Conservation (phyloP, 1,139 yeast species). For the Yamadazyma triangularis region DNA sequence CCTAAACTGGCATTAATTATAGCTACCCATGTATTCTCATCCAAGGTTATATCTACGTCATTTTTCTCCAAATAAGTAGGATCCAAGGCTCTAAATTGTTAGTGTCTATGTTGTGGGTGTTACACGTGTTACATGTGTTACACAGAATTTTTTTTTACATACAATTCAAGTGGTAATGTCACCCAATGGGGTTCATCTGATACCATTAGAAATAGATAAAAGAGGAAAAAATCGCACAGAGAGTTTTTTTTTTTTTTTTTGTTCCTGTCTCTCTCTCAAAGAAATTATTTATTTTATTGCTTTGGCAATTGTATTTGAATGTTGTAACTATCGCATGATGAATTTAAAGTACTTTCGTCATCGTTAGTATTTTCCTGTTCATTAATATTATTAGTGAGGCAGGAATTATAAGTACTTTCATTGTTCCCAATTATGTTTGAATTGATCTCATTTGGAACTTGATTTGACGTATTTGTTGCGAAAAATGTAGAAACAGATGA, state of each 20-base stretch:
- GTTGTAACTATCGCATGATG: constrained; percentile 17
- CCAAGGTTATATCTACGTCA: constrained; percentile 5
- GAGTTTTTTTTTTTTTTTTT: too few species aligned
- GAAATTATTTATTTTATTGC: too few species aligned
- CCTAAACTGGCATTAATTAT: constrained; percentile 21
- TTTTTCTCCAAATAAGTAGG: constrained; percentile 4
- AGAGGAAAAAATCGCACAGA: too few species aligned
- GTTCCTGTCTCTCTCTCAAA: too few species aligned
- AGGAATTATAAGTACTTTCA: background rate
- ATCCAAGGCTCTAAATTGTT: constrained; percentile 9
- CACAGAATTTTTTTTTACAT: too few species aligned
- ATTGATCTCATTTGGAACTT: background rate
- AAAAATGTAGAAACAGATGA: background rate
- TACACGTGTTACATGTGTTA: too few species aligned
- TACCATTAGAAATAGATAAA: too few species aligned
- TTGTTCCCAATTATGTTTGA: background rate
- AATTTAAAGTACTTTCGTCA: constrained; percentile 8
- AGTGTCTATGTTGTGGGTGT: too few species aligned
- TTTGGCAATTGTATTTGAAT: constrained; percentile 19
- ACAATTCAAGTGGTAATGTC: constrained; percentile 7
- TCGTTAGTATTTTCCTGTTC: constrained; percentile 1
- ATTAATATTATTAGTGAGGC: background rate
- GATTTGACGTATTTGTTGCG: background rate
- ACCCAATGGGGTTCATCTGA: constrained; percentile 1
- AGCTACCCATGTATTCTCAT: constrained; percentile 27